Conservation (phyloP, 129 eudicot genomes). For the Sambucus nigra region DNA sequence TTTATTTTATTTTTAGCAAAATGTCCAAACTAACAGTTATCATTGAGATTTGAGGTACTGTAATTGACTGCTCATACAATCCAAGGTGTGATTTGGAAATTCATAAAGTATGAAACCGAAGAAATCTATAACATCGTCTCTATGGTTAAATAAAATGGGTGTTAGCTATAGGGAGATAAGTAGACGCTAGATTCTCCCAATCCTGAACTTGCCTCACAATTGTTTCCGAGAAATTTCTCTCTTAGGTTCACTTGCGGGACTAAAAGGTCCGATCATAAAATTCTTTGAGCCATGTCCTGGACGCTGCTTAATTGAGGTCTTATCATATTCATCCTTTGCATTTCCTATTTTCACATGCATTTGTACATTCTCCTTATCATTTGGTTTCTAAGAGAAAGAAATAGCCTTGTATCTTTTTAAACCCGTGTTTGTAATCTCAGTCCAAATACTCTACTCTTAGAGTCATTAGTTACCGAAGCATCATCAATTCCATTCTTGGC, state of each 20-base stretch:
- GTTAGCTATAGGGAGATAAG: constrained; percentile 25
- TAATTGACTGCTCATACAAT: too few species aligned
- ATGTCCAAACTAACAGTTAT: too few species aligned
- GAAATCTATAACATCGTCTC: too few species aligned
- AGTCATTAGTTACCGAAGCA: constrained; percentile 18
- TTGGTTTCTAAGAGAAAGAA: constrained; percentile 27
- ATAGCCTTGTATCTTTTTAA: constrained; percentile 31
- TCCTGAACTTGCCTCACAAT: constrained; percentile 34
- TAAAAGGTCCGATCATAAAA: constrained; percentile 63
- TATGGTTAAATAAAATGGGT: constrained; percentile 15
- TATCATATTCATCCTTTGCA: constrained; percentile 22
- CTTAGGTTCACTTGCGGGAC: constrained; percentile 28
- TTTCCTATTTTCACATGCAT: constrained; percentile 15
- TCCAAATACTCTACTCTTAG: constrained; percentile 48
- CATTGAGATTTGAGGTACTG: too few species aligned
- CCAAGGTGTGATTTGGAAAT: too few species aligned
- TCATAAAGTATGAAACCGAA: too few species aligned
- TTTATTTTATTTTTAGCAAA: too few species aligned
- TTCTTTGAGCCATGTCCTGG: constrained; percentile 31
- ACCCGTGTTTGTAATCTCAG: constrained; percentile 46
- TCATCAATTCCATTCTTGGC: constrained; percentile 17
- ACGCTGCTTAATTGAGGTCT: constrained; percentile 22
- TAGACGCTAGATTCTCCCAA: constrained; percentile 51
- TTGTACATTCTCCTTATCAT: constrained; percentile 26
- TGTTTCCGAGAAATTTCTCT: constrained; percentile 18